Conservation (phyloP, 179 eudicot genomes). For the Carnegiea gigantea region DNA sequence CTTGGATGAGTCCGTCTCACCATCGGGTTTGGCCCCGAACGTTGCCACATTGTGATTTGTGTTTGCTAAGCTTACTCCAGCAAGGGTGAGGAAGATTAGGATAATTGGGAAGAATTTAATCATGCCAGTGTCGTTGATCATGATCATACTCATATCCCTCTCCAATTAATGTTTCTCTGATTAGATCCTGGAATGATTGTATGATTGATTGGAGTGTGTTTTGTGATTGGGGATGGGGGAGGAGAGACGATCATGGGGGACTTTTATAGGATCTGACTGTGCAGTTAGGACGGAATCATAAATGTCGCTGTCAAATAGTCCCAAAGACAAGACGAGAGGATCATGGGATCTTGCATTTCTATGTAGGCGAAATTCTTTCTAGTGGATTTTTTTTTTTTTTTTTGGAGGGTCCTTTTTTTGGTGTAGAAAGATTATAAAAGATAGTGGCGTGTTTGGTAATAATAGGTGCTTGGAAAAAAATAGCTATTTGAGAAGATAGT, state of each 20-base stretch:
- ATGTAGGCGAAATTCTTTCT: background rate
- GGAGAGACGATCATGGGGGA: background rate
- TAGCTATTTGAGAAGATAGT: too few relatives aligned
- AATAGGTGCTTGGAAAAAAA: too few relatives aligned
- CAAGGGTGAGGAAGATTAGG: background rate
- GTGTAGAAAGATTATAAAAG: too few relatives aligned
- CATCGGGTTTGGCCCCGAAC: constrained; percentile 36
- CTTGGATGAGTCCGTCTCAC: constrained; percentile 30
- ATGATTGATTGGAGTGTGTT: background rate
- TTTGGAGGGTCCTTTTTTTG: too few relatives aligned
- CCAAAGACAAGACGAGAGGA: background rate
- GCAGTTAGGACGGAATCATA: background rate
- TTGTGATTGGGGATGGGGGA: background rate
- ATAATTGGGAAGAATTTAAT: background rate
- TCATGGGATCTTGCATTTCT: background rate
- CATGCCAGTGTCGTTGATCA: background rate
- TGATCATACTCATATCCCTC: background rate
- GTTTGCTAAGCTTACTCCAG: background rate
- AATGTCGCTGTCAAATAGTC: background rate
- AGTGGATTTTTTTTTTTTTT: too few relatives aligned
- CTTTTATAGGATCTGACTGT: background rate
- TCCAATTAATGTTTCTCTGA: background rate
- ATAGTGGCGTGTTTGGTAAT: too few relatives aligned
- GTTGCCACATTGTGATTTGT: constrained; percentile 16
- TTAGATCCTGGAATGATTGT: background rate